Percentiles rank a stretch among this genome's conserved stretches.
phyloP scores from a whole-genome alignment of 2,329 filamentous ascomycete genomes.

The Chaetomiaceae sp. region DNA sequence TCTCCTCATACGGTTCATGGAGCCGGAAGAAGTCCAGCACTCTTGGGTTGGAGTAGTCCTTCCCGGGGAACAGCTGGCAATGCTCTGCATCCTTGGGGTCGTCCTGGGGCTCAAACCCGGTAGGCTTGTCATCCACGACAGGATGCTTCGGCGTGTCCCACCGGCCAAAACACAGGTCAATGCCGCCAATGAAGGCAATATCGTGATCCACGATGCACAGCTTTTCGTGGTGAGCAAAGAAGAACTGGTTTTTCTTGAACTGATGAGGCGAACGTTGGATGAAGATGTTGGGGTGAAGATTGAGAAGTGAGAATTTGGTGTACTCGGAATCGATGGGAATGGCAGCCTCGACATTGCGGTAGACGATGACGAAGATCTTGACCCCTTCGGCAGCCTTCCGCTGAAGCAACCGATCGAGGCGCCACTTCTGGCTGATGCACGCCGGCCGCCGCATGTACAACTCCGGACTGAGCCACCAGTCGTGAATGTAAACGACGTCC shows the following conservation, averaged over 20 bases:
- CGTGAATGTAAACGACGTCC: conserved; percentile 97
- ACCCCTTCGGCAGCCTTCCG: conserved; percentile 91
- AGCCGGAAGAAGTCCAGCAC: conserved; percentile 93
- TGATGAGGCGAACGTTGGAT: conserved; percentile 96
- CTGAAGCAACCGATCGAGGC: conserved; percentile 86
- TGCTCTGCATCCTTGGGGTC: conserved; percentile 82
- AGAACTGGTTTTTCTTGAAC: conserved; percentile 98
- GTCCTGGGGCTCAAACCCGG: conserved; percentile 75
- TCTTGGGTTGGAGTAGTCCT: conserved; percentile 95
- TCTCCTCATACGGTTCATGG: conserved; percentile 93
- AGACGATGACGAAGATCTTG: conserved; percentile 96
- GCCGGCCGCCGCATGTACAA: conserved; percentile 90
- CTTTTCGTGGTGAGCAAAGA: conserved; percentile 98
- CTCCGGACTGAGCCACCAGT: conserved; percentile 98
- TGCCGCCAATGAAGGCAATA: conserved; percentile 88
- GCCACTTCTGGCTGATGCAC: conserved; percentile 96
- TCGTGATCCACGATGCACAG: conserved; percentile 96
- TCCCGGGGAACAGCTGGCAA: conserved; percentile 93
- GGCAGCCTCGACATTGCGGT: conserved; percentile 94
- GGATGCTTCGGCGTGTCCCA: conserved; percentile 96
- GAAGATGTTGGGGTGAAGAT: conserved; percentile 92
- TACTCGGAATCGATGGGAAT: conserved; percentile 98
- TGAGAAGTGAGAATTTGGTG: conserved; percentile 91
- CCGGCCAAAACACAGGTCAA: conserved; percentile 92
- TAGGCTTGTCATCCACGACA: conserved; percentile 87